A percentile compares a stretch with the other conserved stretches of the same genome.
These are phyloP conservation scores for Noccaea bulbosa DNA, from an alignment of 345 rosid genomes.

Conservation along the genomic window DNA sequence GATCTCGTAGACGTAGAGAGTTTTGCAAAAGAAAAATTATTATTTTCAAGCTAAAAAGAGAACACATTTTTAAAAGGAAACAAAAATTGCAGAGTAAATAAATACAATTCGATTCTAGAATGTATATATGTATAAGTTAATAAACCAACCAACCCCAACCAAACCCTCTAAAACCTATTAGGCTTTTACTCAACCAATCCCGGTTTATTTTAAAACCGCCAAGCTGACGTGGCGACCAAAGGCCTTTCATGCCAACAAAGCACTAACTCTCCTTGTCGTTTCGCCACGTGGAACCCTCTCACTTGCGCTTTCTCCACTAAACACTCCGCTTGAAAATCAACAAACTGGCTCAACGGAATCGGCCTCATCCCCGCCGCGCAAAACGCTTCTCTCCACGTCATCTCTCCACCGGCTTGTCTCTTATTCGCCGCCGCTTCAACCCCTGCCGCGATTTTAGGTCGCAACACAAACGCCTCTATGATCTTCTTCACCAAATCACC, in stretches of 20 bases:
- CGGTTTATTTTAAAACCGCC: slow-evolving; percentile 52
- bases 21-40: neutral
- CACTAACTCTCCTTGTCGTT: slow-evolving; percentile 72
- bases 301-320: slow-evolving; percentile 69
- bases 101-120: slow-evolving; percentile 5
- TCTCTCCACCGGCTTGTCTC: slow-evolving; percentile 43
- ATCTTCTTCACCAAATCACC: slow-evolving; percentile 55
- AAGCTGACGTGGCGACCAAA: slow-evolving; percentile 77
- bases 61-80: neutral
- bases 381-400: slow-evolving; percentile 74
- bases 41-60: neutral
- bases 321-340: slow-evolving; percentile 73
- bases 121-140: neutral
- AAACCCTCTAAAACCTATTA: neutral
- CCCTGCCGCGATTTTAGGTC: slow-evolving; percentile 60
- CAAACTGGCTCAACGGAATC: slow-evolving; percentile 70
- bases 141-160: neutral
- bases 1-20: too few species aligned
- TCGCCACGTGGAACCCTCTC: slow-evolving; percentile 80
- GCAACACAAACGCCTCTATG: slow-evolving; percentile 60
- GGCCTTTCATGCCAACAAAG: slow-evolving; percentile 83
- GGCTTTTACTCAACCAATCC: neutral
- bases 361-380: slow-evolving; percentile 71
- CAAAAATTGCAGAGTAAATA: neutral
- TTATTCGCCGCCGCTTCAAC: slow-evolving; percentile 52